Evolutionary conservation across 163 green algal genomes (phyloP), one percentile per base, ranked within the genome.

Genomic region (Scenedesmus sp.): DNA sequence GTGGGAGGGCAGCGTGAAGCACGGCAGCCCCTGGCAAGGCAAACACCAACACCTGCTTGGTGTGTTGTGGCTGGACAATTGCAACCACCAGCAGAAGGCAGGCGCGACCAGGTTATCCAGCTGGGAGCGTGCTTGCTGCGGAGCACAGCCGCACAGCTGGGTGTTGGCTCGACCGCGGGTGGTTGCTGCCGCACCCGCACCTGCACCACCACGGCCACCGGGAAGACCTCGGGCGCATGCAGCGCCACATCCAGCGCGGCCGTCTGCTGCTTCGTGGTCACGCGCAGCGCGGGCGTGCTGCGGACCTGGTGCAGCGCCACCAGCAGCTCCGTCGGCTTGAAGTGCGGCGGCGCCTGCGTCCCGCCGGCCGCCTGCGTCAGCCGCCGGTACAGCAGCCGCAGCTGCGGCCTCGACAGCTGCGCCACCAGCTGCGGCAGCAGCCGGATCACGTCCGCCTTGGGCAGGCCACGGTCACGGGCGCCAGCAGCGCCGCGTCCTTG

Each of bases 321-420:
- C 65, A 98, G 93, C 81, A 98, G 93, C 93, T 98, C 95, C 13
- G 90, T 56, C 0, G 96, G 91, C 6, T 88, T 73, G 83, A 98
- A 94, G 46, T 94, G 88, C 3, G 76, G 40, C 92, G 70, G 30
- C 30, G 20, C 6, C 3, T 76, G 12, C 43, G 79, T 56, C 24
- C 79, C 85, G 3, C 43, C 33, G 2, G 35, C 26, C 16, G 59
- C 59, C 15, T 42, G 37, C 15, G 86, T 44, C 33, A 86, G 76
- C 15, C 86, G 86, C 51, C 65, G 76, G 72, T 92, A 94, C 83
- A 93, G 84, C 33, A 90, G 65, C 61, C 90, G 68, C 70, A 95
- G 89, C 61, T 94, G 76, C 44, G 68, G 70, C 10, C 70, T 68
- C 3, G 79, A 73, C 53, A 96, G 79, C 72, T 90, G 85, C 80